phyloP scores from a whole-genome alignment of 176 grass and related monocot genomes.

The Bothriochloa decipiens region DNA sequence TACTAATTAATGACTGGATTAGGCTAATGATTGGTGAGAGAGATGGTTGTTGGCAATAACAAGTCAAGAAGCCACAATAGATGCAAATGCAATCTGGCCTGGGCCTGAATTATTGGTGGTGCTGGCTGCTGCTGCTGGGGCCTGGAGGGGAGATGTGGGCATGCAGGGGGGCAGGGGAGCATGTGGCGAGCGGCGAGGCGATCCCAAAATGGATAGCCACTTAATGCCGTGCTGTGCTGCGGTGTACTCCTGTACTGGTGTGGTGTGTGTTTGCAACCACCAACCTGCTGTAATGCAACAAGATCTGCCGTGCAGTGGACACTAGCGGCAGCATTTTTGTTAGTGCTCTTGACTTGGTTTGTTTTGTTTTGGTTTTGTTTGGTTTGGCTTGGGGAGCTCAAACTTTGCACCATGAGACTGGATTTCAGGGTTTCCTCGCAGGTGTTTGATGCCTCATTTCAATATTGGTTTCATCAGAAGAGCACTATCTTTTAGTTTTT shows the following conservation, averaged over 20 bases:
- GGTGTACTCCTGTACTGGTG: neutral
- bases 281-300: neutral
- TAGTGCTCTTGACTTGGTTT: neutral
- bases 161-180: slow-evolving; percentile 56
- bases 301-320: slow-evolving; percentile 32
- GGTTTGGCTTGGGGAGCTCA: neutral
- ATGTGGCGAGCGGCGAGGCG: slow-evolving; percentile 28
- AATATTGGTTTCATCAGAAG: neutral
- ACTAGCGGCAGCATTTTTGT: neutral
- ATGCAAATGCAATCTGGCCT: neutral
- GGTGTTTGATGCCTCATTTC: neutral
- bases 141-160: slow-evolving; percentile 25
- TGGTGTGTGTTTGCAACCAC: neutral
- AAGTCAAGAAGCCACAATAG: neutral
- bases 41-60: neutral
- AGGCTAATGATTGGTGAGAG: slow-evolving; percentile 15
- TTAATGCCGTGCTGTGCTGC: slow-evolving; percentile 4
- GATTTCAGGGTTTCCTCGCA: neutral
- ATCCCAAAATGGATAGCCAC: slow-evolving; percentile 37
- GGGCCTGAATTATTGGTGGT: slow-evolving; percentile 24
- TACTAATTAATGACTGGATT: neutral
- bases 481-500: neutral
- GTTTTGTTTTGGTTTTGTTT: neutral
- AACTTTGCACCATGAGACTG: neutral
- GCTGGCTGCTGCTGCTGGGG: neutral